A percentile compares a stretch with the other conserved stretches of the same genome.
phyloP scores from a whole-genome alignment of 805 yeast genomes.

The Metschnikowia arizonensis region DNA sequence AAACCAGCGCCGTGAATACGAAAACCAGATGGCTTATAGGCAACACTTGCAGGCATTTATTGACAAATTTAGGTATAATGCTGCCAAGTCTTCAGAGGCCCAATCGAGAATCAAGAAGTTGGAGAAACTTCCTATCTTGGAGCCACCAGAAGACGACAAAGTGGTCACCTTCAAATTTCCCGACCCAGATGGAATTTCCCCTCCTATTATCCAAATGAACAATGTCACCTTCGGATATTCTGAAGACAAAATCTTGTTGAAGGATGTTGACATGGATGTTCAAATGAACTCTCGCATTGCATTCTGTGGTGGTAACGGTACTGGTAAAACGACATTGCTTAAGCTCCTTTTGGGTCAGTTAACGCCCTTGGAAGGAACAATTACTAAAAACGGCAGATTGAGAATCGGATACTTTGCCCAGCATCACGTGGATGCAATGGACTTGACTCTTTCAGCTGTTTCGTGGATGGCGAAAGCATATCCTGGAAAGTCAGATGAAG shows the following conservation, averaged over 20 bases:
- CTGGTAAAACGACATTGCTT: conserved; percentile 95
- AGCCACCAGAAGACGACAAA: conserved; percentile 92
- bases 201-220: conserved; percentile 87
- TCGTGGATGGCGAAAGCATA: conserved; percentile 86
- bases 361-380: conserved; percentile 71
- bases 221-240: conserved; percentile 83
- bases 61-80: conserved; percentile 95
- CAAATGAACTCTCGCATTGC: conserved; percentile 95
- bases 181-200: conserved; percentile 87
- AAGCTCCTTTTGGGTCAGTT: conserved; percentile 79
- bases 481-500: conserved; percentile 95
- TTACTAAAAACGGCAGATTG: conserved; percentile 76
- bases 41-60: conserved; percentile 91
- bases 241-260: conserved; percentile 58
- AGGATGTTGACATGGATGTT: conserved; percentile 81
- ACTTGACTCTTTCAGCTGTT: conserved; percentile 76
- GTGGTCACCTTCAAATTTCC: conserved; percentile 85
- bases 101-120: conserved; percentile 96
- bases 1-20: conserved; percentile 91
- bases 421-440: conserved; percentile 98
- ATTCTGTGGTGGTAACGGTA: conserved; percentile 97
- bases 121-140: conserved; percentile 89
- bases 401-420: conserved; percentile 97
- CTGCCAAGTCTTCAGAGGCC: conserved; percentile 96
- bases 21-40: conserved; percentile 93